phyloP scores from a whole-genome alignment of 208 protist genomes.

The Ichthyophonus hoferi region DNA sequence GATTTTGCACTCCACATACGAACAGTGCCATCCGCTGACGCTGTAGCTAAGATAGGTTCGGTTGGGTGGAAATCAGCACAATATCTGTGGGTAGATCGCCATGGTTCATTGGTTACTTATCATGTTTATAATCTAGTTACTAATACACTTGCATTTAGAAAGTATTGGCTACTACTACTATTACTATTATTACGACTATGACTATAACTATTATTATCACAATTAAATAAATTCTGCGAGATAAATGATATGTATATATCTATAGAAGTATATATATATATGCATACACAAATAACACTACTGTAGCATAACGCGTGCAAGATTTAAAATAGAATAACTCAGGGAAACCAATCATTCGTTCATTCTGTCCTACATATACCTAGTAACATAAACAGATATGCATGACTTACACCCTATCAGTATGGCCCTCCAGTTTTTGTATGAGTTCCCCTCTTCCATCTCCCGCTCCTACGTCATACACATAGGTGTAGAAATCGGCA shows the following conservation, averaged over 20 bases:
- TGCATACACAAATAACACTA: background rate
- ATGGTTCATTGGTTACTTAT: no score
- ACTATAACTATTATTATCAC: no score
- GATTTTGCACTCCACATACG: slow-evolving; percentile 38
- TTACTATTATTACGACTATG: no score
- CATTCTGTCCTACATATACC: no score
- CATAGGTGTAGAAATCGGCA: slow-evolving; percentile 14
- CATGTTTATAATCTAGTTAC: no score
- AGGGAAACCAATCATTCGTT: background rate
- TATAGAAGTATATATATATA: no score
- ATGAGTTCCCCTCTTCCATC: slow-evolving; percentile 25
- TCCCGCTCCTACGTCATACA: slow-evolving; percentile 28
- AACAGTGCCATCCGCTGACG: slow-evolving; percentile 31
- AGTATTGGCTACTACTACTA: no score
- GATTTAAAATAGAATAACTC: background rate
- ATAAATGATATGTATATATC: no score
- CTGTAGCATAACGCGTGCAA: background rate
- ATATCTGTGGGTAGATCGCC: no score
- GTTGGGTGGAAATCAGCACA: slow-evolving; percentile 28
- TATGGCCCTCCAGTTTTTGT: slow-evolving; percentile 33
- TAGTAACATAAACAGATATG: no score
- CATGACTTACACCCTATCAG: slow-evolving; percentile 36
- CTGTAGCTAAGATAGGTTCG: slow-evolving; percentile 27
- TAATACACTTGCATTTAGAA: no score
- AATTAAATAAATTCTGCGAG: no score